These are phyloP conservation scores for Fabrea salina DNA, from an alignment of 169 alveolate species.

Conservation along the genomic window DNA sequence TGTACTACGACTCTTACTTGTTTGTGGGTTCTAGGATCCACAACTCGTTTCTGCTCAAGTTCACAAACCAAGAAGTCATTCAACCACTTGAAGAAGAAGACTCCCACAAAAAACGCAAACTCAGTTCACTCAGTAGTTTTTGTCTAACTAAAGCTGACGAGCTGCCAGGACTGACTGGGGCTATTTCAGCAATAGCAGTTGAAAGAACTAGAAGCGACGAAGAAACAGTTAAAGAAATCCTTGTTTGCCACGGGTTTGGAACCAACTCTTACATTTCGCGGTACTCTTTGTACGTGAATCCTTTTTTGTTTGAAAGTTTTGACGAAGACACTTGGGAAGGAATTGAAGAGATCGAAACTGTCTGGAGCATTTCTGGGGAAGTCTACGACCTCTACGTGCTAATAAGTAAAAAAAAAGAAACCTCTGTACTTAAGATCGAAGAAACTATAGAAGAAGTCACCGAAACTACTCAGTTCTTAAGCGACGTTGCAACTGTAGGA, in stretches of 20 bases:
- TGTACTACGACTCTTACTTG: background rate
- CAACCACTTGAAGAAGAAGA: constrained; percentile 10
- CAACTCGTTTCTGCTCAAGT: constrained; percentile 8
- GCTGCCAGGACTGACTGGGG: constrained; percentile 12
- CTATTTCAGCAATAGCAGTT: background rate
- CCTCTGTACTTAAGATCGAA: background rate
- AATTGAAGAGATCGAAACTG: background rate
- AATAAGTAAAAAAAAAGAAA: background rate
- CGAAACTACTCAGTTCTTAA: background rate
- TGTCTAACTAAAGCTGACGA: constrained; percentile 1
- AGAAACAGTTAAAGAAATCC: background rate
- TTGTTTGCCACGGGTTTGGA: constrained; percentile 21
- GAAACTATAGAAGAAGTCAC: constrained; percentile 24
- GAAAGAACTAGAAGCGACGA: constrained; percentile 1
- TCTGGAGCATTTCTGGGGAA: background rate
- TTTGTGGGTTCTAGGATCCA: constrained; percentile 27
- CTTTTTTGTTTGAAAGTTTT: background rate
- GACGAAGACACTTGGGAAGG: constrained; percentile 14
- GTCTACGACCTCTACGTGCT: background rate
- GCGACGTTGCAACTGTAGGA: background rate
- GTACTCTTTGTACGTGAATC: background rate
- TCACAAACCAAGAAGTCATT: background rate
- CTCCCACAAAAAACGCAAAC: background rate
- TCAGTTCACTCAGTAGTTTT: background rate
- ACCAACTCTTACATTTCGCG: background rate